Conservation (phyloP, 2,329 filamentous ascomycete genomes). For the Fusarium pininemorale region DNA sequence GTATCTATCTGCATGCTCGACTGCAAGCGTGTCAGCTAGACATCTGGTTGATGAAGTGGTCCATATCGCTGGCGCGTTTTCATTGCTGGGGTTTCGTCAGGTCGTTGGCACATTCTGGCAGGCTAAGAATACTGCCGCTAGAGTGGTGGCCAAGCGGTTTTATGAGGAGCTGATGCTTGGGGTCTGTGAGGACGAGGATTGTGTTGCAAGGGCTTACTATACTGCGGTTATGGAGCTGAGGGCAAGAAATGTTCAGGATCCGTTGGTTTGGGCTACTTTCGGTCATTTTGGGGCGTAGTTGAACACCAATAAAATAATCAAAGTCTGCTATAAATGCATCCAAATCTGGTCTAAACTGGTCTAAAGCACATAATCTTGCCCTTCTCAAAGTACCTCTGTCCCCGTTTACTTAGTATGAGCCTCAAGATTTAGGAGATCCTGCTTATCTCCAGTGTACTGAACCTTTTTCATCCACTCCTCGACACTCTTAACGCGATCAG, state of each 20-base stretch:
- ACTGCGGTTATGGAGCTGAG: background rate
- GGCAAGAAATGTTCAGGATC: fast-evolving
- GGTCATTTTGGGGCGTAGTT: background rate
- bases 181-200: fast-evolving
- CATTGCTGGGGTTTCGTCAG: fast-evolving
- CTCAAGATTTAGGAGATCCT: background rate
- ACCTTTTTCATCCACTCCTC: background rate
- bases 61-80: background rate
- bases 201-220: background rate
- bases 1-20: too few relatives aligned
- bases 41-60: fast-evolving
- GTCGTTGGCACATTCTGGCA: background rate
- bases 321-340: background rate
- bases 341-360: background rate
- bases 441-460: background rate
- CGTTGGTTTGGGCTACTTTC: background rate
- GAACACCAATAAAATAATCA: fast-evolving
- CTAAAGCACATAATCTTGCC: fast-evolving
- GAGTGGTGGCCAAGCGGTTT: fast-evolving
- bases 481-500: background rate
- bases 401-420: background rate
- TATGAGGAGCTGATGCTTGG: background rate
- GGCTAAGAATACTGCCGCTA: fast-evolving
- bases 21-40: fast-evolving
- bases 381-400: background rate